phyloP scores from a whole-genome alignment of 2,329 filamentous ascomycete species.

The Fusarium xylarioides region DNA sequence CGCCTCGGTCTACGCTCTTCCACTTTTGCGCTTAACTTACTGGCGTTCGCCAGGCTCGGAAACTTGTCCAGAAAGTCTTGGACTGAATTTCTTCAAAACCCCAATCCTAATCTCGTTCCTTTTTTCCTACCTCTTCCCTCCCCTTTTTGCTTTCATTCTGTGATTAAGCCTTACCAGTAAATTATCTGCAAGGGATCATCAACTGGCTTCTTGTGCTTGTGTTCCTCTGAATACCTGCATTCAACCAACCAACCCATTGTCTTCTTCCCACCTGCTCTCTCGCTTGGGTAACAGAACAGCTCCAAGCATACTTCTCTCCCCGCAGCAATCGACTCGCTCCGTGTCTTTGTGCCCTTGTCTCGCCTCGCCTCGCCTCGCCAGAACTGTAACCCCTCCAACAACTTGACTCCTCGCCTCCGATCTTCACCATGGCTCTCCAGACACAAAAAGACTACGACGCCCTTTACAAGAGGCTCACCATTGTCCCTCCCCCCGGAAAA shows the following conservation, averaged over 20 bases:
- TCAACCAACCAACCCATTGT: constrained; percentile 1
- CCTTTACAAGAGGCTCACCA: constrained; percentile 62
- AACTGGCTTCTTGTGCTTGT: constrained; percentile 8
- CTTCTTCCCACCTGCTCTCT: not conserved
- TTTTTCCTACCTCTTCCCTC: not conserved
- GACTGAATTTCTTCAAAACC: constrained; percentile 27
- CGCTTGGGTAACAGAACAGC: constrained; percentile 6
- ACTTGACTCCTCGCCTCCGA: not conserved
- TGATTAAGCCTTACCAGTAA: not conserved
- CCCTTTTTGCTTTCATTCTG: constrained; percentile 3
- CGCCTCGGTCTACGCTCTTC: constrained; percentile 35
- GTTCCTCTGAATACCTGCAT: constrained; percentile 20
- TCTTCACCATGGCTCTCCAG: constrained; percentile 46
- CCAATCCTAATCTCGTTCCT: constrained; percentile 28
- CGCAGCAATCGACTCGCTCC: constrained; percentile 3
- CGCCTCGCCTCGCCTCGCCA: constrained; percentile 20
- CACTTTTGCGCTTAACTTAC: constrained; percentile 12
- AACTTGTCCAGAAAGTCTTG: not conserved
- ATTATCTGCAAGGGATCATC: constrained; percentile 5
- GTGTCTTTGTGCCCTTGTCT: constrained; percentile 15
- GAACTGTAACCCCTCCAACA: constrained; percentile 15
- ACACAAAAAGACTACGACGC: constrained; percentile 48
- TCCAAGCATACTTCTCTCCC: constrained; percentile 13
- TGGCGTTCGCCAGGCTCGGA: constrained; percentile 22
- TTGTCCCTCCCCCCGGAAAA: constrained; percentile 74